These are phyloP conservation scores for Brassica balearica DNA, from an alignment of 441 rosid genomes.

Conservation along the genomic window DNA sequence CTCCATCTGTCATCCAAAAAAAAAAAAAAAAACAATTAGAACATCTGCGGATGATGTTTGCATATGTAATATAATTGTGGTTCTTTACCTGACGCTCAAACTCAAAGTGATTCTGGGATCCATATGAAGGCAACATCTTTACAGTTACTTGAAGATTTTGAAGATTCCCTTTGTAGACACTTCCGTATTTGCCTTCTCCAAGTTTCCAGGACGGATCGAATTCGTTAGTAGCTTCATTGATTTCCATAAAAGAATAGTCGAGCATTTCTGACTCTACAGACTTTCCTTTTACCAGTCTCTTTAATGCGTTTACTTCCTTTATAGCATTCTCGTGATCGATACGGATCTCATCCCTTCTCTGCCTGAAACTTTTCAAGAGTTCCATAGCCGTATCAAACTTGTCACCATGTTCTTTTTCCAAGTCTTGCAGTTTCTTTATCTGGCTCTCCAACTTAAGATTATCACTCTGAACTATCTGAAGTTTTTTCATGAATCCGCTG, in stretches of 20 bases:
- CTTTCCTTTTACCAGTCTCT: slow-evolving; percentile 49
- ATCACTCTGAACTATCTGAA: slow-evolving; percentile 58
- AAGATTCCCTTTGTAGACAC: slow-evolving; percentile 77
- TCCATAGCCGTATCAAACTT: slow-evolving; percentile 82
- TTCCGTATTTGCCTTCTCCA: slow-evolving; percentile 86
- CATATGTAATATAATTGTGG: background rate
- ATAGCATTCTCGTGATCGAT: slow-evolving; percentile 60
- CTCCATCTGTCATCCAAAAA: slow-evolving; percentile 68
- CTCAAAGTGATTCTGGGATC: slow-evolving; percentile 60
- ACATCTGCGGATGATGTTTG: background rate
- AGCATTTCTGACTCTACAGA: slow-evolving; percentile 57
- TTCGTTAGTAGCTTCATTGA: slow-evolving; percentile 75
- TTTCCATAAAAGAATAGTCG: slow-evolving; percentile 80
- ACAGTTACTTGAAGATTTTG: slow-evolving; percentile 75
- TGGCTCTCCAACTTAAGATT: slow-evolving; percentile 58
- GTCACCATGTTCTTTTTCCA: slow-evolving; percentile 69
- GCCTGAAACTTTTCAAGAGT: slow-evolving; percentile 75
- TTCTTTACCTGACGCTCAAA: slow-evolving; percentile 69
- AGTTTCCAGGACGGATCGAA: slow-evolving; percentile 86
- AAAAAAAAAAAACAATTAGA: slow-evolving; percentile 21
- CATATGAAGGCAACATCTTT: slow-evolving; percentile 87
- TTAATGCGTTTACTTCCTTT: slow-evolving; percentile 53
- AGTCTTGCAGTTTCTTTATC: slow-evolving; percentile 50
- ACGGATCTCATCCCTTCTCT: slow-evolving; percentile 70
- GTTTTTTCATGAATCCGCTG: slow-evolving; percentile 54